phyloP scores from a whole-genome alignment of 345 rosid species.

The Lenwebbia sp. region DNA sequence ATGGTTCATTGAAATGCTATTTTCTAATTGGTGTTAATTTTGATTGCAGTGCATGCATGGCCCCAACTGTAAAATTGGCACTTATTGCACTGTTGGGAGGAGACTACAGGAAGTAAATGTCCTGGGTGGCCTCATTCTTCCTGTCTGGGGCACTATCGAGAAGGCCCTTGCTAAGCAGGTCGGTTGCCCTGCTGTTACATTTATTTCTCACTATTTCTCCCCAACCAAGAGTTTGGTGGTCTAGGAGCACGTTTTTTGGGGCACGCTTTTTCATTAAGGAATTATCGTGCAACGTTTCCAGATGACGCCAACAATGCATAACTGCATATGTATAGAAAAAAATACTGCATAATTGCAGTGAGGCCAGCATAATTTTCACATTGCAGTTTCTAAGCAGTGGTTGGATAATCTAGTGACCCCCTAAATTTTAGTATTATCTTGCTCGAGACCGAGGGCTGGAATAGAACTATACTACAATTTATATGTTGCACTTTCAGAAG shows the following conservation, averaged over 20 bases:
- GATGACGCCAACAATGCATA: background rate
- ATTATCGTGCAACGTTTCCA: background rate
- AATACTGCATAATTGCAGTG: background rate
- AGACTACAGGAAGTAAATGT: conserved; percentile 89
- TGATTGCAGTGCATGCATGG: conserved; percentile 95
- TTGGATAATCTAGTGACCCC: background rate
- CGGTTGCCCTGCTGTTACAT: background rate
- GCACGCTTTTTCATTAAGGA: background rate
- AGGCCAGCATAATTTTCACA: background rate
- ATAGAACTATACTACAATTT: background rate
- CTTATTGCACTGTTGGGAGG: conserved; percentile 92
- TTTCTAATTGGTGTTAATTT: background rate
- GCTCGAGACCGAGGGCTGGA: background rate
- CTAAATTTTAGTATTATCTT: background rate
- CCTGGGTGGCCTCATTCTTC: conserved; percentile 95
- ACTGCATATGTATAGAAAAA: background rate
- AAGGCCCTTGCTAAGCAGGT: conserved; percentile 97
- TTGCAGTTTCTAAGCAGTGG: background rate
- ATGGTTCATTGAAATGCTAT: background rate
- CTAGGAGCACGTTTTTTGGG: background rate
- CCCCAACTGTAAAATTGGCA: conserved; percentile 82
- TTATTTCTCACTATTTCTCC: background rate
- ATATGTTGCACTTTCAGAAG: background rate
- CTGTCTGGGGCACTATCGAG: conserved; percentile 97
- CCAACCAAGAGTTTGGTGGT: background rate